These are phyloP conservation scores for Sarcomyxa edulis DNA, from an alignment of 768 basidiomycete genomes.

Conservation along the genomic window DNA sequence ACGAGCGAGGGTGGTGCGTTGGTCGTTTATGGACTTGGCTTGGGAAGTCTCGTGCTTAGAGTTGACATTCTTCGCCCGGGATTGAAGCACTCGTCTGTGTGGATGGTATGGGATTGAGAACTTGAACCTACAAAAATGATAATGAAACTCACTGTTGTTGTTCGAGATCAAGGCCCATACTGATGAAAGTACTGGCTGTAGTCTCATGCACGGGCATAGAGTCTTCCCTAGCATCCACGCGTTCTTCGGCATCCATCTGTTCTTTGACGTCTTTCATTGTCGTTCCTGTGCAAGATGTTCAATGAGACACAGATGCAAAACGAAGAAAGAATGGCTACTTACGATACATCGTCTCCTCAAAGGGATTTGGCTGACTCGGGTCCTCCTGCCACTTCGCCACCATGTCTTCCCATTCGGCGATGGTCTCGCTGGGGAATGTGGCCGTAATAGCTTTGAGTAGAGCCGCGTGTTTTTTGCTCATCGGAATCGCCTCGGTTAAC, in stretches of 20 bases:
- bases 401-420: neutral
- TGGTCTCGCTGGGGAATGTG: neutral
- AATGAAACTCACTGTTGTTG: conserved; percentile 5
- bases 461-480: neutral
- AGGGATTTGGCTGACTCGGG: neutral
- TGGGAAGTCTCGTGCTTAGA: neutral
- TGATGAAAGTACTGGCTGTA: neutral
- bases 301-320: neutral
- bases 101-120: neutral
- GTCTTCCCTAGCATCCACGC: neutral
- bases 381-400: neutral
- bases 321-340: neutral
- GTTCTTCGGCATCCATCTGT: conserved; percentile 3
- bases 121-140: neutral
- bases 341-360: neutral
- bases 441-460: neutral
- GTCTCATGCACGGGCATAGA: conserved; percentile 1
- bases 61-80: neutral
- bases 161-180: neutral
- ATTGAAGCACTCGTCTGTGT: neutral
- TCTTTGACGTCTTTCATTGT: conserved; percentile 3
- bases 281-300: conserved; percentile 2
- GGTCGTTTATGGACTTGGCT: conserved; percentile 1
- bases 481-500: neutral
- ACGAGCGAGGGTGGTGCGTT: neutral